Evolutionary conservation across 495 filamentous ascomycete species (phyloP), one percentile per base, ranked within the genome.

Genomic region (Aspergillus panamensis): DNA sequence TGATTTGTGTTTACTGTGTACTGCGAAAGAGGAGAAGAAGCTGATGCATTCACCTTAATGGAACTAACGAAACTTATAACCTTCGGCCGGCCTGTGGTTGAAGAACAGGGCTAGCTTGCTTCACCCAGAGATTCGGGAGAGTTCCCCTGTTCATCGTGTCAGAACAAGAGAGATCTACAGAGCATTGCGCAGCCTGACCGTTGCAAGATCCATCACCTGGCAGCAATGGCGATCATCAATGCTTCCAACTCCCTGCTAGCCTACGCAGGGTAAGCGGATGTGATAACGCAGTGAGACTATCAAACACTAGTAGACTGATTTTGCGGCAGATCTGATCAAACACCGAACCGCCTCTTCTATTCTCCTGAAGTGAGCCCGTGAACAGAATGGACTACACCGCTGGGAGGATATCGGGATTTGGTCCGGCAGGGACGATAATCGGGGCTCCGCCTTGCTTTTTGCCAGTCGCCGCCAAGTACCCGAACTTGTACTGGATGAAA

Each of bases 381-480:
- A n/a, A n/a, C n/a, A n/a, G n/a, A n/a, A n/a, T n/a, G n/a, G n/a
- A 45, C 53, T 57, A 53, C 31, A 31, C 42, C 42, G 42, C 37
- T 20, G 66, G 66, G 19, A 68, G 49, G 29, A 68, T 66, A 52
- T 74, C 88, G 84, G 51, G 81, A 75, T 65, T 39, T 30, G 66
- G 66, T 6, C 62, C 58, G 19, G 57, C 55, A 9, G 63, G 62
- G 33, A 66, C 33, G 39, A 65, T 42, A 25, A 59, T 50, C 51
- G 60, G 51, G n/a, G 13, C 21, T n/a, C 48, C 51, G 29, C 60
- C 60, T 29, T 44, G 35, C 30, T 50, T 48, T 39, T 53, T 62
- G 12, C 58, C 58, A 9, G 63, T 8, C 2, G 66, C 32, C 8
- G 47, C 52, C 53, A 62, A 43, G 16, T 66, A 68, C 14, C 52